phyloP scores from a whole-genome alignment of 345 rosid genomes.

The Eutrema yunnanense region DNA sequence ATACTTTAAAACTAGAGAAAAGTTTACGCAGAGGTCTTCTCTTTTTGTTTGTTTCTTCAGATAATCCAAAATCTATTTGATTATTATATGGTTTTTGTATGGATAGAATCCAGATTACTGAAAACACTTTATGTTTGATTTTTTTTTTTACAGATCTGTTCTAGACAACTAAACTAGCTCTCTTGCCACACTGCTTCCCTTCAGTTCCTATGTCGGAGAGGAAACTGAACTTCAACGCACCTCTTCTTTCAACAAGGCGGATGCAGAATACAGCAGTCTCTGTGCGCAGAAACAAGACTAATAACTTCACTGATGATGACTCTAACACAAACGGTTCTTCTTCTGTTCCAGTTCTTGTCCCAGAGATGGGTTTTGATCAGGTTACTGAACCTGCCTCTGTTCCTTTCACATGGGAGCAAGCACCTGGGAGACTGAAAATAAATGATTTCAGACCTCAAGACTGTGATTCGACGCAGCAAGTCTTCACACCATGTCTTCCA shows the following conservation, averaged over 20 bases:
- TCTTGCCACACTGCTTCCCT: not conserved
- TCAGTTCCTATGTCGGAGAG: slow-evolving; percentile 54
- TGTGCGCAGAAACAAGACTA: slow-evolving; percentile 24
- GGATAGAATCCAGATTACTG: slow-evolving; percentile 7
- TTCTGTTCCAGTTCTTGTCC: slow-evolving; percentile 19
- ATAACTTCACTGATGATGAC: slow-evolving; percentile 1
- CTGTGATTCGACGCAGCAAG: slow-evolving; percentile 15
- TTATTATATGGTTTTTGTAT: not conserved
- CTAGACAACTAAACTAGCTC: not conserved
- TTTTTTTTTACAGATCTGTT: not conserved
- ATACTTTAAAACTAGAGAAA: not conserved
- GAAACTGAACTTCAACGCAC: slow-evolving; percentile 66
- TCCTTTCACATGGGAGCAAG: slow-evolving; percentile 84
- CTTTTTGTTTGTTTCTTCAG: slow-evolving; percentile 6
- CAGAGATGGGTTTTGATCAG: slow-evolving; percentile 44
- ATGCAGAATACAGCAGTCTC: slow-evolving; percentile 32
- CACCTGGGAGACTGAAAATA: slow-evolving; percentile 66
- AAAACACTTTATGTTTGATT: not conserved
- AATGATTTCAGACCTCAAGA: slow-evolving; percentile 11
- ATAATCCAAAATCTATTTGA: not conserved
- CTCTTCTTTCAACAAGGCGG: slow-evolving; percentile 81
- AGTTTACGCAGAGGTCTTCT: not conserved
- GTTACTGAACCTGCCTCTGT: slow-evolving; percentile 73
- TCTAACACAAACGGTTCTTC: slow-evolving; percentile 12
- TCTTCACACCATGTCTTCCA: slow-evolving; percentile 36